A percentile compares a stretch with the other conserved stretches of the same genome.
Conservation (phyloP, 192 early-diverging fungal genomes). For the Chytriomyces sp. region DNA sequence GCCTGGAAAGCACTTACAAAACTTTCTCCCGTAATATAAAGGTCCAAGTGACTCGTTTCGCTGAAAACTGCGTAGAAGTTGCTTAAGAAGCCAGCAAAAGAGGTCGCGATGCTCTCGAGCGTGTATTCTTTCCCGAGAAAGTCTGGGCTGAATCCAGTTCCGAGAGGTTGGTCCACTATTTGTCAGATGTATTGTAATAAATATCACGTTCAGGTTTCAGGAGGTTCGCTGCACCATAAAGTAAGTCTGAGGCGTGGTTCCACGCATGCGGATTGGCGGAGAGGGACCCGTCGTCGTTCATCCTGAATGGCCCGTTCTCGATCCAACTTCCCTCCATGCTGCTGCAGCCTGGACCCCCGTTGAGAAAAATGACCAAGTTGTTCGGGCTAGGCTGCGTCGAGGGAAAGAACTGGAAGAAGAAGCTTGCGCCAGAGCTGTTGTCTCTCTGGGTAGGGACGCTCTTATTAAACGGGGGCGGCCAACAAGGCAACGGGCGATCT, state of each 20-base stretch:
- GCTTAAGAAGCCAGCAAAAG: constrained; percentile 7
- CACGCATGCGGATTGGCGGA: constrained; percentile 54
- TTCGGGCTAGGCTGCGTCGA: constrained; percentile 53
- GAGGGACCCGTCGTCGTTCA: constrained; percentile 45
- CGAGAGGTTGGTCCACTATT: constrained; percentile 68
- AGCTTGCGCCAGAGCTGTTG: too few relatives aligned
- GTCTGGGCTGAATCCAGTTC: constrained; percentile 52
- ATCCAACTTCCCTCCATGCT: constrained; percentile 14
- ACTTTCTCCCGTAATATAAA: constrained; percentile 58
- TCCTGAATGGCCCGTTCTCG: constrained; percentile 62
- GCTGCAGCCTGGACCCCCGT: constrained; percentile 25
- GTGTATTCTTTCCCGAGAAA: neutral
- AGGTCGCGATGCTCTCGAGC: neutral
- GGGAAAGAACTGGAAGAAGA: constrained; percentile 70
- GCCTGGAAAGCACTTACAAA: too few relatives aligned
- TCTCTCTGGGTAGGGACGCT: too few relatives aligned
- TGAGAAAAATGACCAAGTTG: constrained; percentile 45
- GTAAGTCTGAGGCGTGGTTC: constrained; percentile 66
- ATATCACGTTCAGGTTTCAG: neutral
- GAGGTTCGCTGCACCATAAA: constrained; percentile 52
- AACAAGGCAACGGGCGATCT: too few relatives aligned
- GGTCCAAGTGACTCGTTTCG: constrained; percentile 51
- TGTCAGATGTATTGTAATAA: neutral
- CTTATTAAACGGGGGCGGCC: too few relatives aligned
- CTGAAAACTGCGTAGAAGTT: constrained; percentile 51